Percentiles rank a stretch among this genome's conserved stretches.
These are phyloP conservation scores for Furcasterigmium furcatum DNA, from an alignment of 2,329 filamentous ascomycete genomes.

Conservation along the genomic window DNA sequence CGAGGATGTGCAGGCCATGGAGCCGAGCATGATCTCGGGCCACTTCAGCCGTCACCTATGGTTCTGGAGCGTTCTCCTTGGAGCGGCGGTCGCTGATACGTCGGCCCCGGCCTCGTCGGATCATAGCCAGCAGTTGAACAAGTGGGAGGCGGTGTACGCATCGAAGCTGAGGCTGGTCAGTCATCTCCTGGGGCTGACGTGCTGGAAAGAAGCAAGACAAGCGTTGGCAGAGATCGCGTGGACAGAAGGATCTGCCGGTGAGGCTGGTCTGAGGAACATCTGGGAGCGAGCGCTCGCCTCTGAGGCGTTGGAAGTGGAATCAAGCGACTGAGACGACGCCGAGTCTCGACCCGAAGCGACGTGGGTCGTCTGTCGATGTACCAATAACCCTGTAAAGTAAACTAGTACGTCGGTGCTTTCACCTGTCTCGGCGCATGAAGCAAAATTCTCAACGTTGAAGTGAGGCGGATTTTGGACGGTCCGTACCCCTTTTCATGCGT, in stretches of 20 bases:
- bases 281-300: constrained; percentile 36
- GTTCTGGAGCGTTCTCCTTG: constrained; percentile 44
- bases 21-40: constrained; percentile 34
- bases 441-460: no score
- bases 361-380: no score
- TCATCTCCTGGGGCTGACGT: constrained; percentile 29
- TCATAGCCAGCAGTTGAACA: constrained; percentile 32
- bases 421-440: no score
- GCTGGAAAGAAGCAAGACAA: constrained; percentile 33
- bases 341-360: no score
- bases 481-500: no score
- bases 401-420: no score
- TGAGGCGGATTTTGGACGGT: no score
- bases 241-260: constrained; percentile 34
- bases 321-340: not conserved
- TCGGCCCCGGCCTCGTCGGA: constrained; percentile 28
- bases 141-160: constrained; percentile 32
- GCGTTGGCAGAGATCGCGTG: constrained; percentile 34
- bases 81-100: constrained; percentile 35
- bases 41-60: constrained; percentile 38
- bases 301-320: constrained; percentile 9
- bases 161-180: constrained; percentile 37
- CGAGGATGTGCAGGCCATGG: constrained; percentile 37
- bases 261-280: constrained; percentile 32
- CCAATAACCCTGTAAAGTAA: no score